Conservation (phyloP, 108 stramenopile genomes). For the Cyclotella atomus region DNA sequence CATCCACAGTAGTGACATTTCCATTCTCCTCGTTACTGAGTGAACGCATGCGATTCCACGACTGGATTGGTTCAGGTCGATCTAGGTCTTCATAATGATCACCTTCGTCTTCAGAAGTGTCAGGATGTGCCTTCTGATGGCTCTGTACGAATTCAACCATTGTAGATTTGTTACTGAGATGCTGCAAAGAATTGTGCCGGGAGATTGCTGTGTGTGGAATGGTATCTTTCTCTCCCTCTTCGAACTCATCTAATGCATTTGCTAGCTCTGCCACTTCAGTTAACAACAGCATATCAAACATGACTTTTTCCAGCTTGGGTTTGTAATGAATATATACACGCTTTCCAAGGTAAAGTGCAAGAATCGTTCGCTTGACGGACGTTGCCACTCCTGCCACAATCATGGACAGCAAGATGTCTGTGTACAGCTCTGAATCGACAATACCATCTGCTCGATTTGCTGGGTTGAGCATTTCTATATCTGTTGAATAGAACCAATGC, state of each 20-base stretch:
- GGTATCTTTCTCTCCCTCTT: conserved; percentile 25
- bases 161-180: conserved; percentile 8
- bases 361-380: conserved; percentile 62
- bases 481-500: conserved; percentile 74
- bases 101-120: conserved; percentile 20
- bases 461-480: conserved; percentile 54
- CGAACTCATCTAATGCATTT: conserved; percentile 36
- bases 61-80: background rate
- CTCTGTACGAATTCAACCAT: conserved; percentile 41
- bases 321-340: conserved; percentile 37
- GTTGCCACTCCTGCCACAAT: conserved; percentile 66
- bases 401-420: conserved; percentile 62
- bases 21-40: too few species aligned
- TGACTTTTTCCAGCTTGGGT: conserved; percentile 14
- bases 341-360: conserved; percentile 61
- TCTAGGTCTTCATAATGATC: background rate
- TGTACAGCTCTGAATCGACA: conserved; percentile 56
- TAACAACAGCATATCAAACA: conserved; percentile 16
- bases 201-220: conserved; percentile 7
- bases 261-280: conserved; percentile 65
- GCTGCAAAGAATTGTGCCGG: conserved; percentile 1
- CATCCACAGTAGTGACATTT: too few species aligned
- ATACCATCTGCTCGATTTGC: conserved; percentile 60
- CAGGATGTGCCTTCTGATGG: background rate
- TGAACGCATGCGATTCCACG: conserved; percentile 41